These are phyloP conservation scores for Alternaria gaisen DNA, from an alignment of 2,329 filamentous ascomycete species.

Conservation along the genomic window DNA sequence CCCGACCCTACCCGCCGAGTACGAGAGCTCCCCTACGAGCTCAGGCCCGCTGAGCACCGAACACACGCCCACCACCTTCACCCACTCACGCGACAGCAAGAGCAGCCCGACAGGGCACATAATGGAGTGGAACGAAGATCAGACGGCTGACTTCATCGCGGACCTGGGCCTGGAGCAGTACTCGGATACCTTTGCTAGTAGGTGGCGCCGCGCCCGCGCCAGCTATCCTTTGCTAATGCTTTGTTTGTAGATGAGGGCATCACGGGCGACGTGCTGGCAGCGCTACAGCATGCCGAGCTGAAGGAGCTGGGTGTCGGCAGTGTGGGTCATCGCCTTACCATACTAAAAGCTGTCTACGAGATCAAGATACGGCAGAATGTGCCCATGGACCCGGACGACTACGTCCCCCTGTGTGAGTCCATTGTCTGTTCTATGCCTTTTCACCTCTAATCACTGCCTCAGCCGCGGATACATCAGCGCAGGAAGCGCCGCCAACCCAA, in stretches of 20 bases:
- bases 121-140: slow-evolving; percentile 82
- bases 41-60: slow-evolving; percentile 75
- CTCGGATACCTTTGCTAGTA: slow-evolving; percentile 83
- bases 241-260: slow-evolving; percentile 82
- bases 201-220: slow-evolving; percentile 47
- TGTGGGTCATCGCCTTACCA: slow-evolving; percentile 92
- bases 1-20: slow-evolving; percentile 71
- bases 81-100: slow-evolving; percentile 69
- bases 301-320: slow-evolving; percentile 94
- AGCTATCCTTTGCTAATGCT: slow-evolving; percentile 14
- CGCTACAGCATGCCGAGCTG: slow-evolving; percentile 88
- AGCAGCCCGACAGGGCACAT: slow-evolving; percentile 77
- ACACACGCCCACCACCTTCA: slow-evolving; percentile 82
- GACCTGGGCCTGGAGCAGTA: slow-evolving; percentile 84
- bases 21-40: slow-evolving; percentile 74
- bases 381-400: slow-evolving; percentile 90
- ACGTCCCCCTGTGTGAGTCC: slow-evolving; percentile 84
- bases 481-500: slow-evolving; percentile 86
- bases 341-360: slow-evolving; percentile 95
- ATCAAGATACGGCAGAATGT: slow-evolving; percentile 94
- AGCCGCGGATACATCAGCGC: slow-evolving; percentile 89
- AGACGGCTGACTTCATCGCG: slow-evolving; percentile 88
- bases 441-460: slow-evolving; percentile 20
- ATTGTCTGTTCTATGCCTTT: slow-evolving; percentile 23
- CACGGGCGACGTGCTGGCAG: slow-evolving; percentile 87